A percentile compares a stretch with the other conserved stretches of the same genome.
These are phyloP conservation scores for Iberis amara DNA, from an alignment of 441 rosid genomes.

Conservation along the genomic window DNA sequence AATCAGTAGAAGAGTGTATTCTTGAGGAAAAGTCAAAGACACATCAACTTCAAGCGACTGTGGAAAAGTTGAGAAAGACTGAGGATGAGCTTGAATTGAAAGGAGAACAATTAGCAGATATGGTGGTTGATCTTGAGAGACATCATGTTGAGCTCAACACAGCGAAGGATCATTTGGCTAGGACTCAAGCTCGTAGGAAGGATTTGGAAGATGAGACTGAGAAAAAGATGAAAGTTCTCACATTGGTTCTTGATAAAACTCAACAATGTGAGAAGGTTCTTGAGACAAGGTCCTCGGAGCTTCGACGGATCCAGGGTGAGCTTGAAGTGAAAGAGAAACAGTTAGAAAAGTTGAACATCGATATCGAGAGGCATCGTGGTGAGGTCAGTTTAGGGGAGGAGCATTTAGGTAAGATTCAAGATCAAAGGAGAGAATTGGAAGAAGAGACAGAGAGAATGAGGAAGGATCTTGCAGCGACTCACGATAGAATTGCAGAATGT, in stretches of 20 bases:
- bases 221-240: not conserved
- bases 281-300: conserved; percentile 16
- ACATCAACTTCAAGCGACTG: conserved; percentile 22
- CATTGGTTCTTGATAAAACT: not conserved
- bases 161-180: conserved; percentile 7
- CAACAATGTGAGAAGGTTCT: conserved; percentile 7
- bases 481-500: not conserved
- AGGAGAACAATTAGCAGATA: conserved; percentile 11
- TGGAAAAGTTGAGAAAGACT: conserved; percentile 8
- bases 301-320: conserved; percentile 22
- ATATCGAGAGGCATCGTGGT: conserved; percentile 11
- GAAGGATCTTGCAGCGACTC: not conserved
- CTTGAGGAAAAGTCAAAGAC: conserved; percentile 25
- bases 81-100: conserved; percentile 28
- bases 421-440: not conserved
- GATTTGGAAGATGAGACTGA: conserved; percentile 8
- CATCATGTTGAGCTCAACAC: not conserved
- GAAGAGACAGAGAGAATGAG: conserved; percentile 5
- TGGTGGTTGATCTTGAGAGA: conserved; percentile 13
- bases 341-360: not conserved
- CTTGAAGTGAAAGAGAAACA: conserved; percentile 24
- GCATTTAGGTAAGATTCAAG: not conserved
- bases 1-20: conserved; percentile 25
- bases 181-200: not conserved
- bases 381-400: conserved; percentile 9